These are phyloP conservation scores for Dimargaris cristalligena DNA, from an alignment of 192 early-diverging fungal species.

Conservation along the genomic window DNA sequence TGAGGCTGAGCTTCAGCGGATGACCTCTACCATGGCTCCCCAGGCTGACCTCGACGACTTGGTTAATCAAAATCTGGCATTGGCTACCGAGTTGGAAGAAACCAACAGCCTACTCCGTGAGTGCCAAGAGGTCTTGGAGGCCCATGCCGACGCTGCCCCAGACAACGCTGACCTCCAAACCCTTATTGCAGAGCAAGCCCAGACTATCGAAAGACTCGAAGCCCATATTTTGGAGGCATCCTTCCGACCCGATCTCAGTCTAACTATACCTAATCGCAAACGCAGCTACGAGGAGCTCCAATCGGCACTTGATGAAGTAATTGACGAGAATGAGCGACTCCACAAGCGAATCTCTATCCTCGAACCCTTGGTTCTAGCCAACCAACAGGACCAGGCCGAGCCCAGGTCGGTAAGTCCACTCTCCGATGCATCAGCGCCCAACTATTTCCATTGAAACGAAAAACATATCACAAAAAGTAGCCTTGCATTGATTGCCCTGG, in stretches of 20 bases:
- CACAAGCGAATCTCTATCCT: slow-evolving; percentile 7
- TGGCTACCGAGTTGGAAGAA: not conserved
- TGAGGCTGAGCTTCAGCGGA: not conserved
- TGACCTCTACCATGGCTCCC: slow-evolving; percentile 4
- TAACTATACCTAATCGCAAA: not conserved
- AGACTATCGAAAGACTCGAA: not conserved
- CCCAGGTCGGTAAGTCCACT: too few species aligned
- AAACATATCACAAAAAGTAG: too few species aligned
- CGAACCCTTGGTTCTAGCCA: not conserved
- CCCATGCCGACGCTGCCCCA: not conserved
- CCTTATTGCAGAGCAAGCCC: not conserved
- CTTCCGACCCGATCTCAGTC: not conserved
- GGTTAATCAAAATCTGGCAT: not conserved
- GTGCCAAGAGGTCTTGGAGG: slow-evolving; percentile 6
- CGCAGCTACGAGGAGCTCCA: slow-evolving; percentile 10
- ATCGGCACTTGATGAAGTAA: slow-evolving; percentile 4
- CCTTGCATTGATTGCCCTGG: too few species aligned
- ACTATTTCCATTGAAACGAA: too few species aligned
- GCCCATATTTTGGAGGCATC: not conserved
- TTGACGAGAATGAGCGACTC: slow-evolving; percentile 10
- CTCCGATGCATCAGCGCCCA: too few species aligned
- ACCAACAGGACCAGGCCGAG: too few species aligned
- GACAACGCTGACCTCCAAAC: not conserved
- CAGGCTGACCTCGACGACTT: slow-evolving; percentile 3
- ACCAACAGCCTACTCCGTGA: slow-evolving; percentile 1